Base-by-base conservation (phyloP, 164 flowering plant species). In the Warburgia ugandensis region DNA sequence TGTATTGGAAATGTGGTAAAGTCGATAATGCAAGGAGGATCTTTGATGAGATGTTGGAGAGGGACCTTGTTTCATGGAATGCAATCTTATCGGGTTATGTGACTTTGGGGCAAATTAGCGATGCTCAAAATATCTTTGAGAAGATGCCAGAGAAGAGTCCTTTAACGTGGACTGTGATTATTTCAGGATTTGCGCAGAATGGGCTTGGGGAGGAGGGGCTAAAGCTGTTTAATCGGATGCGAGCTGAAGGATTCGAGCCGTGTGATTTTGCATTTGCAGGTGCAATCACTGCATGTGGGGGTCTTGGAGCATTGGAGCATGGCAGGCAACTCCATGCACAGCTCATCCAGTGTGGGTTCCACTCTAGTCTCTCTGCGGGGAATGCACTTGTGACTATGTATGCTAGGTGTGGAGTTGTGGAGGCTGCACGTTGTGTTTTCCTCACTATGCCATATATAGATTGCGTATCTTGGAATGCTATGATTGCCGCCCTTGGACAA, bases 321-420 rank as follows among this genome's bases (percentile, higher is more conserved):
- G 96, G 94, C 12, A 63, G 75, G 9, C 88, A 85, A 56, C 82
- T 87, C 44, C 96, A 84, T 68, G 75, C 72, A 29, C 86, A 78
- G 63, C 67, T 81, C 14, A 48, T 83, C 23, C 62, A 56, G 25
- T 45, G 61, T 21, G 94, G 91, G 5, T 65, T 62, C 56, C 77
- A 75, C 10, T 71, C 86, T 26, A 88, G 94, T 63, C 72, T 83
- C n/a, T 85, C 94, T 17, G 80, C 74, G 5, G 78, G 79, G 6
- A 88, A 83, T 65, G 77, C 96, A 33, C 54, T 88, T 41, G 68
- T 88, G 25, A 78, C 91, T 27, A 82, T 88, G 91, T 88, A 88
- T 62, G 80, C 77, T 11, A 78, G 75, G 62, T 80, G 91, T 61
- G 94, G 96, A 5, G 78, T 60, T 45, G 73, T 81, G 38, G 81